Evolutionary conservation across 2,329 filamentous ascomycete genomes (phyloP), one percentile per base, ranked within the genome.

Genomic region (Colletotrichum sp.): DNA sequence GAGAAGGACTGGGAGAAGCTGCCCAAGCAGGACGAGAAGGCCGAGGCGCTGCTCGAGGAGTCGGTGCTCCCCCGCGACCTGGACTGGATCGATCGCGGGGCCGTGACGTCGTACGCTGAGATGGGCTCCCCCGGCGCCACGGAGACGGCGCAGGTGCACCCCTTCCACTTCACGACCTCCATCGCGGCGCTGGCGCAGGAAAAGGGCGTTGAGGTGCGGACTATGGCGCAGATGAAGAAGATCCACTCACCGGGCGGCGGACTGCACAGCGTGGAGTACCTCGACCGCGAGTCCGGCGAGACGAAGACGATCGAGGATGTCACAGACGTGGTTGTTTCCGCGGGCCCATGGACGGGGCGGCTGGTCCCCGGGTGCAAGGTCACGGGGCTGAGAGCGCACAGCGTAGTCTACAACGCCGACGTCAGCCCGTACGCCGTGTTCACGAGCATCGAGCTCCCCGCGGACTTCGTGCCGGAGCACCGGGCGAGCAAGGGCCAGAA

Each of bases 101-200:
- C 93, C 3, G 86, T 98, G 26, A 86, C 87, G 69, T 88, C 88
- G 24, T 99, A 98, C 85, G 92, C 95, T 38, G 92, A 94, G 82
- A 98, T 99, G 95, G 95, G 95, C 28, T 79, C 82, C 2, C 86
- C 87, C 3, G 93, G 92, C 4, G 91, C 92, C 1, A 90, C 90
- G 2, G 94, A 95, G 77, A 99, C 97, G 2, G 95, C 97, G 0
- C 97, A 99, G 85, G 96, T 99, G 4, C 96, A 99, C 81, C 97
- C 97, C 0, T 94, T 93, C 77, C 93, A 95, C 60, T 99, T 99
- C 82, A 99, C 97, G 1, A 96, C 92, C 0, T 89, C 93, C 18
- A 98, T 99, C 84, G 95, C 94, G 6, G 87, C 92, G 57, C 88
- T 98, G 15, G 96, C 96, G 0, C 86, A 90, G 72, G 91, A 94